Evolutionary conservation across 139 green algal genomes (phyloP), one percentile per base, ranked within the genome.

Genomic region (Chlorella vulgaris): DNA sequence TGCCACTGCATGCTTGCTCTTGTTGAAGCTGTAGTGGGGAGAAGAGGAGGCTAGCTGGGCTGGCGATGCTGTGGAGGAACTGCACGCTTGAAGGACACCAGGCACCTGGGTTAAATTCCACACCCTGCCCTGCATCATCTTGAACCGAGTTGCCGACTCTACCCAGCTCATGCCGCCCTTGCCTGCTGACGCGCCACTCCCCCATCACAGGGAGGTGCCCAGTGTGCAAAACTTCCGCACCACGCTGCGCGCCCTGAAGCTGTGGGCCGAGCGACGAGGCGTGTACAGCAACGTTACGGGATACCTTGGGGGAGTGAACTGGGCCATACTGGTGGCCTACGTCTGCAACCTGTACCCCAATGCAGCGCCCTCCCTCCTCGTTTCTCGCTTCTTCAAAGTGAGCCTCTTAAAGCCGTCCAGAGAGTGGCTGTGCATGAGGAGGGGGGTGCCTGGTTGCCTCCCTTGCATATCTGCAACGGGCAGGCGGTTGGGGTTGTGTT

Each of bases 261-360:
- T 97, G 50, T 99, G 96, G 96, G 95, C 95, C 19, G 89, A 96
- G 76, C 80, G 82, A 26, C 90, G 92, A 3, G 93, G 92, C 26
- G 89, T 98, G 8, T 95, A 96, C 89, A 90, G 79, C 80, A 98
- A 98, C 84, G 91, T 95, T 5, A 88, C 88, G 4, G 96, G 96
- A 29, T 99, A 96, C 85, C 87, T 99, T 62, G 96, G 96, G 19
- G 96, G 96, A 26, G 93, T 99, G 35, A 99, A 99, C 83, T 96
- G 93, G 92, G 96, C 96, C 58, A 96, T 99, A 69, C 89, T 99
- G 70, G 93, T 97, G 51, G 96, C 94, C 3, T 90, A 95, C 69
- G 79, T 97, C 8, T 97, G 93, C 86, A 95, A 97, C 86, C 91
- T 96, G 62, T 99, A 98, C 87, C 96, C 96, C 1, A 94, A 88